phyloP scores from a whole-genome alignment of 768 basidiomycete genomes.

The Ramaria sp. region DNA sequence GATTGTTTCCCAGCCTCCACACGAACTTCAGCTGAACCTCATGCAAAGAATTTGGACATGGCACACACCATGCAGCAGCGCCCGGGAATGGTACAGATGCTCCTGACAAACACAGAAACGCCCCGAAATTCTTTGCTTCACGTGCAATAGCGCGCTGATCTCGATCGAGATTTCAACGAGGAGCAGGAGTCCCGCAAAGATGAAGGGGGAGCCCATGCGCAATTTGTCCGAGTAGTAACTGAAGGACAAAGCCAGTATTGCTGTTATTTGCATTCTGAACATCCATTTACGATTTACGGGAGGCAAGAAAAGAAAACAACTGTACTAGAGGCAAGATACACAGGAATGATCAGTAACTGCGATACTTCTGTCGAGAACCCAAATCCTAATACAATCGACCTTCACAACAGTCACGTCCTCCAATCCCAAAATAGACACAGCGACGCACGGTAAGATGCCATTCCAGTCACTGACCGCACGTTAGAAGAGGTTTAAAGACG shows the following conservation, averaged over 20 bases:
- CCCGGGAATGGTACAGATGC: slow-evolving; percentile 51
- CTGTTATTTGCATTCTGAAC: slow-evolving; percentile 19
- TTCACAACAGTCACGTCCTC: slow-evolving; percentile 13
- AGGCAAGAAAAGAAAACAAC: background rate
- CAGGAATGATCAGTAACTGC: slow-evolving; percentile 59
- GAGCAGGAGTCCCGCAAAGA: slow-evolving; percentile 40
- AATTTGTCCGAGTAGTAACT: slow-evolving; percentile 47
- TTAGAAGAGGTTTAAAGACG: background rate
- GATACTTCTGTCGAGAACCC: slow-evolving; percentile 46
- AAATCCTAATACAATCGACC: slow-evolving; percentile 55
- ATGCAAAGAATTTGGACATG: too few species aligned
- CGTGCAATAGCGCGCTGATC: slow-evolving; percentile 39
- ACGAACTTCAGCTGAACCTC: background rate
- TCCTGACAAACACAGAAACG: slow-evolving; percentile 56
- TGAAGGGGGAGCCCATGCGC: slow-evolving; percentile 48
- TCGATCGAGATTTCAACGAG: slow-evolving; percentile 51
- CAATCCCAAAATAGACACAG: background rate
- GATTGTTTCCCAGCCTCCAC: slow-evolving; percentile 52
- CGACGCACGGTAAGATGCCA: slow-evolving; percentile 59
- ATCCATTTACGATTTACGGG: background rate
- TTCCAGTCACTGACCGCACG: slow-evolving; percentile 44
- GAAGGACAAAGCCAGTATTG: slow-evolving; percentile 40
- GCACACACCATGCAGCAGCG: slow-evolving; percentile 43
- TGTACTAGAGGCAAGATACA: slow-evolving; percentile 53
- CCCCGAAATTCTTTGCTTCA: slow-evolving; percentile 63